Conservation (phyloP, 345 rosid genomes). For the Lepidium aucheri region DNA sequence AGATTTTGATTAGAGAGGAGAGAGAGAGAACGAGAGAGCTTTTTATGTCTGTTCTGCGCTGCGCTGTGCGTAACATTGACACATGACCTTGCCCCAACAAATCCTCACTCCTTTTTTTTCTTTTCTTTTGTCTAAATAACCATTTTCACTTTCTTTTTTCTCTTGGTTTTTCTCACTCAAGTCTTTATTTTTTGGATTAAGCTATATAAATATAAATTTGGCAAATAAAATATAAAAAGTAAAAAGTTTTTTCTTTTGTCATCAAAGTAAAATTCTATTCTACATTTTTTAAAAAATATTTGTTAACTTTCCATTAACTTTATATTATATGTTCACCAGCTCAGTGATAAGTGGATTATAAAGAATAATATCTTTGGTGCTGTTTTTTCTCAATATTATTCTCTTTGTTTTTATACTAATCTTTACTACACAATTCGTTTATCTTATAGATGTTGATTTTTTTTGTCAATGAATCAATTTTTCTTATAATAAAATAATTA, state of each 20-base stretch:
- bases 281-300: background rate
- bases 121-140: background rate
- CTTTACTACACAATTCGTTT: too few species aligned
- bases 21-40: background rate
- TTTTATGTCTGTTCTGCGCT: background rate
- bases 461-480: too few species aligned
- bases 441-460: too few species aligned
- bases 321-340: background rate
- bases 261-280: background rate
- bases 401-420: too few species aligned
- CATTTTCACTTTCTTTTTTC: background rate
- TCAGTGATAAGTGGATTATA: background rate
- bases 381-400: too few species aligned
- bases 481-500: too few species aligned
- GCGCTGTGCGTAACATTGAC: slow-evolving; percentile 23
- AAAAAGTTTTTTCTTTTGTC: background rate
- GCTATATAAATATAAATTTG: background rate
- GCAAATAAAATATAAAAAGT: too few species aligned
- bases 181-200: background rate
- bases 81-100: slow-evolving; percentile 14
- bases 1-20: background rate
- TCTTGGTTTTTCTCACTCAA: too few species aligned
- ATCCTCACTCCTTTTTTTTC: background rate
- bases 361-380: background rate
- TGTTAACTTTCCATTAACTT: background rate